Percentiles rank a stretch among this genome's conserved stretches.
Evolutionary conservation across 352 stramenopile genomes (phyloP).

Genomic region (Albugo laibachii): DNA sequence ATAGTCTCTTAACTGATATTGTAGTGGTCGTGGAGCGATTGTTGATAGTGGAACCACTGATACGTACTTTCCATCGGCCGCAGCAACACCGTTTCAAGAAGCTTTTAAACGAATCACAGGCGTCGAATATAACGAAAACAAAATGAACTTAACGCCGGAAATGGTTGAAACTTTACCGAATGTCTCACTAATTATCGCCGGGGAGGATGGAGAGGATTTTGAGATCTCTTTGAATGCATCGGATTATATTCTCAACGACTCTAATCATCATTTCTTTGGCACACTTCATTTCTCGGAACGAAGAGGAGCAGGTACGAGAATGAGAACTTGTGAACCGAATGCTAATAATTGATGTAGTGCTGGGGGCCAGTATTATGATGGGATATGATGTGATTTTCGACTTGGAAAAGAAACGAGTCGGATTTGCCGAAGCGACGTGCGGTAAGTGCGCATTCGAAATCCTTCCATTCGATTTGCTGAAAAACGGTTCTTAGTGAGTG

Average conservation of each 20-base stretch:
- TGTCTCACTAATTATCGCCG: slow-evolving; percentile 42
- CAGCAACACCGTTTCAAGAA: slow-evolving; percentile 25
- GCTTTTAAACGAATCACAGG: slow-evolving; percentile 24
- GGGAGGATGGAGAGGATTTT: slow-evolving; percentile 24
- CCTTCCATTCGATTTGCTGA: too few relatives aligned
- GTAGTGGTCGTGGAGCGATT: slow-evolving; percentile 47
- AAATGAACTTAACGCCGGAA: slow-evolving; percentile 20
- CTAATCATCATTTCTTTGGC: slow-evolving; percentile 26
- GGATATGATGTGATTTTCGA: slow-evolving; percentile 78
- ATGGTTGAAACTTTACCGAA: slow-evolving; percentile 25
- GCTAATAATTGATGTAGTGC: too few relatives aligned
- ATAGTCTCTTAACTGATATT: not conserved
- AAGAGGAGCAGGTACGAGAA: slow-evolving; percentile 36
- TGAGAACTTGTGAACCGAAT: slow-evolving; percentile 1
- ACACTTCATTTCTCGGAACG: slow-evolving; percentile 73
- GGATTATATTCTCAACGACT: slow-evolving; percentile 38
- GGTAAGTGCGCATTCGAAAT: slow-evolving; percentile 10
- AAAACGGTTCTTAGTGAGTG: too few relatives aligned
- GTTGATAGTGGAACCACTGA: slow-evolving; percentile 76
- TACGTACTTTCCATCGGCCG: slow-evolving; percentile 46
- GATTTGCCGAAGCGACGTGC: slow-evolving; percentile 54
- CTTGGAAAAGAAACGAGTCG: slow-evolving; percentile 41
- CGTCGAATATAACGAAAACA: slow-evolving; percentile 32
- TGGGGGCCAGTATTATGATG: slow-evolving; percentile 61
- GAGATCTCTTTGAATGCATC: slow-evolving; percentile 33